These are phyloP conservation scores for Microdochium trichocladiopsis DNA, from an alignment of 2,329 filamentous ascomycete species.

Conservation along the genomic window DNA sequence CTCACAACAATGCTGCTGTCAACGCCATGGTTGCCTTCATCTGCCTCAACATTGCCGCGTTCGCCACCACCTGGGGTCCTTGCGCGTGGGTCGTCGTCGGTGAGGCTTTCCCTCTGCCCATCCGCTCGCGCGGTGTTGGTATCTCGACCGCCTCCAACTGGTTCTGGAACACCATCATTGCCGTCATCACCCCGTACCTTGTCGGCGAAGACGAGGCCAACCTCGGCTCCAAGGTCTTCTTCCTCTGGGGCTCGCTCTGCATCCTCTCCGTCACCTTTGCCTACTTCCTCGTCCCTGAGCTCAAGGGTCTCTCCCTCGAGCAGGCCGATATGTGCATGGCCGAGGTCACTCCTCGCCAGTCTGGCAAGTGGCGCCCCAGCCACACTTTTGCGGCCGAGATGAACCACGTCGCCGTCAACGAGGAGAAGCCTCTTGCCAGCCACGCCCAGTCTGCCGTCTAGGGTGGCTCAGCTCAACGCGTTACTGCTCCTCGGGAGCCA, in stretches of 20 bases:
- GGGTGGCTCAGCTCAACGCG: neutral
- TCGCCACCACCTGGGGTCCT: conserved; percentile 70
- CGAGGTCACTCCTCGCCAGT: conserved; percentile 34
- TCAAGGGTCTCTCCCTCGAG: conserved; percentile 67
- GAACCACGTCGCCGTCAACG: conserved; percentile 12
- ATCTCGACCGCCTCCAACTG: conserved; percentile 68
- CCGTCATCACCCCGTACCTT: conserved; percentile 64
- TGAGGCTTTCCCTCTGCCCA: conserved; percentile 69
- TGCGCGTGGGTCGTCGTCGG: conserved; percentile 63
- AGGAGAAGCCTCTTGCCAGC: conserved; percentile 12
- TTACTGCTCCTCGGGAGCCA: neutral
- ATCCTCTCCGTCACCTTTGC: conserved; percentile 46
- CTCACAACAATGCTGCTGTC: conserved; percentile 25
- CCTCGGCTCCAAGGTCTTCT: conserved; percentile 39
- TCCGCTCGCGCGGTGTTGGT: conserved; percentile 64
- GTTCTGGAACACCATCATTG: conserved; percentile 60
- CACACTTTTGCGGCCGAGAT: conserved; percentile 26
- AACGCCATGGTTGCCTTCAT: conserved; percentile 65
- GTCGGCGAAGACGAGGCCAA: conserved; percentile 42
- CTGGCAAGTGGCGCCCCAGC: conserved; percentile 22
- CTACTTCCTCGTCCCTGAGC: conserved; percentile 60
- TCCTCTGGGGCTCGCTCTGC: conserved; percentile 57
- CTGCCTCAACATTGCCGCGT: conserved; percentile 75
- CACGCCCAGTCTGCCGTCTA: conserved; percentile 9
- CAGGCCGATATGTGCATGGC: conserved; percentile 62